Conservation (phyloP, 306 rosid genomes). For the Quillaja saponaria region DNA sequence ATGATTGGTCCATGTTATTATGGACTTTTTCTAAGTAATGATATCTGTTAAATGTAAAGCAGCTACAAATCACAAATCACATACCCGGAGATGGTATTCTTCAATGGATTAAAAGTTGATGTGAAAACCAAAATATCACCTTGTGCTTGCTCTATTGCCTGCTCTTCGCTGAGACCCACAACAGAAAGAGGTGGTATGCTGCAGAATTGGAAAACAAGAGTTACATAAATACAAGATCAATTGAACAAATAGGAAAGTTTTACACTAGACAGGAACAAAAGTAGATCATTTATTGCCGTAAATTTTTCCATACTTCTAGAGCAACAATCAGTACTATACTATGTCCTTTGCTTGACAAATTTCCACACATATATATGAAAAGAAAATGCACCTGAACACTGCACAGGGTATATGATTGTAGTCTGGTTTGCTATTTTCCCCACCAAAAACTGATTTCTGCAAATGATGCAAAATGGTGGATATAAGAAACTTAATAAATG, state of each 20-base stretch:
- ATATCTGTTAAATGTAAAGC: neutral
- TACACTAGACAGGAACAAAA: neutral
- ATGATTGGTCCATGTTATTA: too few relatives aligned
- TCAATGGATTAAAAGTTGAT: conserved; percentile 91
- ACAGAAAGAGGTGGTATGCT: conserved; percentile 95
- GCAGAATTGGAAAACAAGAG: conserved; percentile 37
- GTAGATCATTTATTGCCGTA: conserved; percentile 1
- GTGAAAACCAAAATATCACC: conserved; percentile 81
- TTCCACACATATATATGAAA: neutral
- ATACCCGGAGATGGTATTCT: conserved; percentile 95
- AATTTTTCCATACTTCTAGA: neutral
- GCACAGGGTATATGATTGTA: conserved; percentile 52
- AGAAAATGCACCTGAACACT: conserved; percentile 43
- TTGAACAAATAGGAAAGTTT: neutral
- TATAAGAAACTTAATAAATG: neutral
- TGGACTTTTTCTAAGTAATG: too few relatives aligned
- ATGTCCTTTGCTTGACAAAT: neutral
- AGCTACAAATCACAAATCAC: neutral
- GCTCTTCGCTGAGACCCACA: conserved; percentile 94
- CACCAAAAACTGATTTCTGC: conserved; percentile 90
- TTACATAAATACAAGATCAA: conserved; percentile 13
- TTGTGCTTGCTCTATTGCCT: conserved; percentile 71
- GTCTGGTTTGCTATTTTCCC: conserved; percentile 69
- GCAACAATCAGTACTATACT: neutral
- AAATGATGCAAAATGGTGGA: conserved; percentile 26